Evolutionary conservation across 306 rosid genomes (phyloP).

Genomic region (Gastrolobium bilobum): DNA sequence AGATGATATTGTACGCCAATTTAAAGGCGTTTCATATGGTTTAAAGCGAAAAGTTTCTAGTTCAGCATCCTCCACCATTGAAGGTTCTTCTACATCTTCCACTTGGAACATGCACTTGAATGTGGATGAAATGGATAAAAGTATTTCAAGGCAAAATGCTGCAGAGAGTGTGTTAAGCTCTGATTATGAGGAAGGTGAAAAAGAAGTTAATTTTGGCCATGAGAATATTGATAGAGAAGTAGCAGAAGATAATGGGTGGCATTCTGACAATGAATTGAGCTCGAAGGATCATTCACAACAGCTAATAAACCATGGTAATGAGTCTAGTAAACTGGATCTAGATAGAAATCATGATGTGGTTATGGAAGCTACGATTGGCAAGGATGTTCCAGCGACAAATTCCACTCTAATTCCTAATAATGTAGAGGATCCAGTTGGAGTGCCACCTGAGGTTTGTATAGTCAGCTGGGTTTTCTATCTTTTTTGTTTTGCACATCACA

Average conservation of each 20-base stretch:
- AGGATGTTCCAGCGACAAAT: slow-evolving; percentile 57
- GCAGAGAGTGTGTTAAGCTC: slow-evolving; percentile 67
- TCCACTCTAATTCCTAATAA: slow-evolving; percentile 48
- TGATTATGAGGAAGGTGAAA: slow-evolving; percentile 73
- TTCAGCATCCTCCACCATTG: slow-evolving; percentile 58
- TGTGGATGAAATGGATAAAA: slow-evolving; percentile 62
- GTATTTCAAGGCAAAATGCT: slow-evolving; percentile 54
- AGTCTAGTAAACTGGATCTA: slow-evolving; percentile 50
- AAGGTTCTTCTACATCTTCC: slow-evolving; percentile 56
- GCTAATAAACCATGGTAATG: slow-evolving; percentile 57
- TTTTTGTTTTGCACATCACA: slow-evolving; percentile 1
- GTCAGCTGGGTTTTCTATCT: slow-evolving; percentile 27
- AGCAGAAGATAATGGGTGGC: slow-evolving; percentile 60
- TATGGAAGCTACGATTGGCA: slow-evolving; percentile 56
- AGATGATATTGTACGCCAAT: slow-evolving; percentile 96
- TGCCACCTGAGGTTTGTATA: slow-evolving; percentile 92
- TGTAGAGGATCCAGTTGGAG: slow-evolving; percentile 73
- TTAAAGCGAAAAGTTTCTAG: slow-evolving; percentile 81
- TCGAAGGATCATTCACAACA: slow-evolving; percentile 66
- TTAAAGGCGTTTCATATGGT: slow-evolving; percentile 96
- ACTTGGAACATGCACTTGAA: slow-evolving; percentile 52
- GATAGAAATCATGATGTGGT: slow-evolving; percentile 58
- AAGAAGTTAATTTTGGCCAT: slow-evolving; percentile 49
- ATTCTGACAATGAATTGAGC: slow-evolving; percentile 82
- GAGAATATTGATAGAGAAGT: slow-evolving; percentile 54